Conservation (phyloP, 2,329 filamentous ascomycete species). For the Paraphoma chrysanthemicola region DNA sequence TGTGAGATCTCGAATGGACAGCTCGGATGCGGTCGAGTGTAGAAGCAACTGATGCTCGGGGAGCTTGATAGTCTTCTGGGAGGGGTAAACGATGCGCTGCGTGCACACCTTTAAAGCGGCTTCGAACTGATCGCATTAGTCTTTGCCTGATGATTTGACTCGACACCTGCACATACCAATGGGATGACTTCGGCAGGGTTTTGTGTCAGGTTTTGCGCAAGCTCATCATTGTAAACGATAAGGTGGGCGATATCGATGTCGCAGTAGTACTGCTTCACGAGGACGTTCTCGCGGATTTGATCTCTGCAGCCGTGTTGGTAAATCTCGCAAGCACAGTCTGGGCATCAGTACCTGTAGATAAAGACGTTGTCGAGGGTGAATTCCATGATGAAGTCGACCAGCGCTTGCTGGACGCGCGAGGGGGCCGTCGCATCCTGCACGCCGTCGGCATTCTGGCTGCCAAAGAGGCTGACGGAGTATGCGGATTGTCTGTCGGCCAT, state of each 20-base stretch:
- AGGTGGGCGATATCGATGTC: slow-evolving; percentile 95
- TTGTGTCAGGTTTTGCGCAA: slow-evolving; percentile 86
- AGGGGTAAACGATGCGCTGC: slow-evolving; percentile 89
- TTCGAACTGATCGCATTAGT: slow-evolving; percentile 74
- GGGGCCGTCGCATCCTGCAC: slow-evolving; percentile 39
- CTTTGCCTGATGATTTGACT: neutral
- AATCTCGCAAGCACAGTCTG: slow-evolving; percentile 4
- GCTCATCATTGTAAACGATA: slow-evolving; percentile 94
- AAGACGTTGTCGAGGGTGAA: slow-evolving; percentile 95
- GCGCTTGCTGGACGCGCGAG: slow-evolving; percentile 70
- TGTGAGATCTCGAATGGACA: slow-evolving; percentile 92
- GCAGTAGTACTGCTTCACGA: slow-evolving; percentile 93
- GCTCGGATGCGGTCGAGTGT: slow-evolving; percentile 88
- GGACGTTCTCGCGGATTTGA: slow-evolving; percentile 91
- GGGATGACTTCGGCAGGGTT: slow-evolving; percentile 94
- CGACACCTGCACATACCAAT: slow-evolving; percentile 65
- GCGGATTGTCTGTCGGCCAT: slow-evolving; percentile 78
- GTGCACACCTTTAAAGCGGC: slow-evolving; percentile 88
- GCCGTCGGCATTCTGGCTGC: slow-evolving; percentile 46
- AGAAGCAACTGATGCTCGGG: slow-evolving; percentile 94
- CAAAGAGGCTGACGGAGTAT: slow-evolving; percentile 83
- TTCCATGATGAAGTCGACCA: slow-evolving; percentile 90
- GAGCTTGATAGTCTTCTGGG: slow-evolving; percentile 69
- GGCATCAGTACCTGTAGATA: slow-evolving; percentile 74
- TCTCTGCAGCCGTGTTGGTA: slow-evolving; percentile 68